Percentiles rank a stretch among this genome's conserved stretches.
Evolutionary conservation across 805 yeast species (phyloP).

Genomic region (Debaryomyces prosopidis): DNA sequence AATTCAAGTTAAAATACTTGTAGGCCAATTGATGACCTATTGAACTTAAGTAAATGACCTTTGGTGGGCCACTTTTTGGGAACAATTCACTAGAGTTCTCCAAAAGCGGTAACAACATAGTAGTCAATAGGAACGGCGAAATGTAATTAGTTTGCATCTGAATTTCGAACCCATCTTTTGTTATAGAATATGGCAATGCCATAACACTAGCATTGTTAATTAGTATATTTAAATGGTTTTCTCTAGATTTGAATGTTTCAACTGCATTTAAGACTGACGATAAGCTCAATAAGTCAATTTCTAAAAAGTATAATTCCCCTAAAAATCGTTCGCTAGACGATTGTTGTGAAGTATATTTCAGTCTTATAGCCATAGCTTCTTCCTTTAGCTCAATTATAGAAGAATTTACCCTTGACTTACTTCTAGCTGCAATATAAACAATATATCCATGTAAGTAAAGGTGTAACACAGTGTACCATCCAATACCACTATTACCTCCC

Average conservation of each 20-base stretch:
- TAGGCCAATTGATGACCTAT: constrained; percentile 60
- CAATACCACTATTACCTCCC: constrained; percentile 82
- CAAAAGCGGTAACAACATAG: constrained; percentile 55
- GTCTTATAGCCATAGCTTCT: constrained; percentile 47
- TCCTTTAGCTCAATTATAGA: constrained; percentile 56
- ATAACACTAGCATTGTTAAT: constrained; percentile 80
- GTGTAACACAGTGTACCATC: constrained; percentile 74
- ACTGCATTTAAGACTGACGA: constrained; percentile 45
- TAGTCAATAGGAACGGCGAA: constrained; percentile 71
- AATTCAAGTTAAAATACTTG: constrained; percentile 46
- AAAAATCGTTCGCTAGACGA: constrained; percentile 19
- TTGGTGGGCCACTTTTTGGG: constrained; percentile 38
- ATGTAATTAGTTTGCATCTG: constrained; percentile 79
- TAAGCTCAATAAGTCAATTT: constrained; percentile 36
- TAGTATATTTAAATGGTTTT: constrained; percentile 56
- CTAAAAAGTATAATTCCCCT: constrained; percentile 39
- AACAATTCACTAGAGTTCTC: constrained; percentile 35
- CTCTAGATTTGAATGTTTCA: constrained; percentile 43
- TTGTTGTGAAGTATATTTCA: constrained; percentile 21
- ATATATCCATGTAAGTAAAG: constrained; percentile 76
- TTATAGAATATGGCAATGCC: constrained; percentile 67
- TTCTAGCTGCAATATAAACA: constrained; percentile 76
- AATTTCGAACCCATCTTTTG: constrained; percentile 72
- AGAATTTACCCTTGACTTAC: constrained; percentile 50
- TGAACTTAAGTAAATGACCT: constrained; percentile 66